Base-by-base conservation (phyloP, 2,329 filamentous ascomycete species). In the Sporothrix pseudoabietina region DNA sequence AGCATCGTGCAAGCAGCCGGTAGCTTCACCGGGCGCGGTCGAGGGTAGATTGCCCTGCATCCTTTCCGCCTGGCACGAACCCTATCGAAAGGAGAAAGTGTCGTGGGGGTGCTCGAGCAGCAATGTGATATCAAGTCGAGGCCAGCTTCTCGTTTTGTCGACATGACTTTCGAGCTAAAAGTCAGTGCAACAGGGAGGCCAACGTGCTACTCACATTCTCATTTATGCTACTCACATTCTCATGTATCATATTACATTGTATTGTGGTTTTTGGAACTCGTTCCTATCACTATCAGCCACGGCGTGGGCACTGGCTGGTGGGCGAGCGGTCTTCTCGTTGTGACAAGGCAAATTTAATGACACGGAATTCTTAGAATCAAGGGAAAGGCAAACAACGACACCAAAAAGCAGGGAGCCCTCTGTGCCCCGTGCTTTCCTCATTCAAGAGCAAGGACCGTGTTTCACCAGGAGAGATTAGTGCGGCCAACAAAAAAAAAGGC, bases 381-480 rank as follows among this genome's bases (percentile, higher is more conserved):
- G 30, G 26, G 35, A 65, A 44, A 49, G 63, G 22, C 22, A 39
- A 41, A 26, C n/a, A 32, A 44, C 35, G 39, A n/a, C 63, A n/a
- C 32, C 9, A 41, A 44, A 49, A 49, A 3, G 39, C 39, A 12
- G 12, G 22, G 61, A 47, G 39, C 61, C 10, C 61, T 66, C 39
- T 66, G 61, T 54, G 44, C 47, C 26, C 47, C 47, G 44, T 70
- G 49, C 68, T 57, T 70, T 57, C 35, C 68, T 70, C 32, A 2
- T 57, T 70, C 52, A 59, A 35, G 39, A 19, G 57, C 49, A 30
- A 70, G 68, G 54, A 22, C 39, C 52, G 39, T 71, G 69, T 71
- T 70, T 71, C 55, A 71, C 69, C 69, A 65, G 41, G 47, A 66
- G 57, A 71, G 26, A 71, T 71, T 71, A 44, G 70, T 63, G 70